A percentile compares a stretch with the other conserved stretches of the same genome.
Evolutionary conservation across 169 alveolate genomes (phyloP).

Genomic region (Plasmodium coatneyi): DNA sequence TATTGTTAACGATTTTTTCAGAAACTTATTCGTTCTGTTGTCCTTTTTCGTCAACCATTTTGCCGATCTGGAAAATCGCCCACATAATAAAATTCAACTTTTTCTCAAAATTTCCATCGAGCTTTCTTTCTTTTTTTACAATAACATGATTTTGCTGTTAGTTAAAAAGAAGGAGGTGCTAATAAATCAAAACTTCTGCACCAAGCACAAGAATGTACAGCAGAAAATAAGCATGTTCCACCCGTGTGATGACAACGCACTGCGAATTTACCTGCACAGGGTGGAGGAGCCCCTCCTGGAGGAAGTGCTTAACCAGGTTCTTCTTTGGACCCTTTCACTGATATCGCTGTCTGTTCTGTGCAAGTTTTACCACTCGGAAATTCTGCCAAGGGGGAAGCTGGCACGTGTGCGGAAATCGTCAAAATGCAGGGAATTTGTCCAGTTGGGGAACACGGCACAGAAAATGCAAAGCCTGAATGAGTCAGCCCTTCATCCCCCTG

Average conservation of each 20-base stretch:
- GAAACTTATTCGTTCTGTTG: conserved; percentile 39
- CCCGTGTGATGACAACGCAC: conserved; percentile 19
- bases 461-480: not conserved
- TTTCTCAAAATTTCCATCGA: conserved; percentile 40
- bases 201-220: conserved; percentile 9
- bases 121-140: conserved; percentile 61
- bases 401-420: not conserved
- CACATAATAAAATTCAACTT: conserved; percentile 21
- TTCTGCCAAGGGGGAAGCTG: not conserved
- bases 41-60: conserved; percentile 70
- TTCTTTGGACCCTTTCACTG: conserved; percentile 4
- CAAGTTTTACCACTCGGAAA: conserved; percentile 17
- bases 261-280: conserved; percentile 18
- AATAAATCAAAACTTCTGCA: conserved; percentile 9
- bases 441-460: not conserved
- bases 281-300: conserved; percentile 6
- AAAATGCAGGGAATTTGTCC: not conserved
- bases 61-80: not conserved
- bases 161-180: conserved; percentile 25
- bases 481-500: not conserved
- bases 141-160: conserved; percentile 38
- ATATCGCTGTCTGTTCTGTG: conserved; percentile 51
- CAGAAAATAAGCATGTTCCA: conserved; percentile 20
- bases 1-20: conserved; percentile 64
- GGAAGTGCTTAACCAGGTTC: conserved; percentile 50